Evolutionary conservation across 1,139 yeast genomes (phyloP).

Genomic region (Saccharomyces hybrid): DNA sequence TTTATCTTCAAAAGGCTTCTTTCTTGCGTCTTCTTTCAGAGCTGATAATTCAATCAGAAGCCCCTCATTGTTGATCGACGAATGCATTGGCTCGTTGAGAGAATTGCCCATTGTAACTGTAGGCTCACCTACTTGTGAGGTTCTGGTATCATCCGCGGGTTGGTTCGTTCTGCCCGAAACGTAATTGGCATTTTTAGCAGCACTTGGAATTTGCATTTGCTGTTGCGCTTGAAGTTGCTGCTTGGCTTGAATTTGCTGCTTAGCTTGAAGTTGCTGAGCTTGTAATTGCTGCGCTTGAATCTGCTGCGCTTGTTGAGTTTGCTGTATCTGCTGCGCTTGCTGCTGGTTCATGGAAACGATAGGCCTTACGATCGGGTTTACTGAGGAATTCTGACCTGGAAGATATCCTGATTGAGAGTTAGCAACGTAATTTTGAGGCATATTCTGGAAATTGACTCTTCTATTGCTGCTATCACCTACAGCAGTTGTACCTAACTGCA

Average conservation of each 20-base stretch:
- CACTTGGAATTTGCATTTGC: background rate
- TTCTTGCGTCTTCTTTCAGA: constrained; percentile 5
- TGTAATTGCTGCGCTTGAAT: background rate
- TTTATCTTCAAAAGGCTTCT: background rate
- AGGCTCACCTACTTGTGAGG: background rate
- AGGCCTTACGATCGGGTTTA: background rate
- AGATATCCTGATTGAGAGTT: background rate
- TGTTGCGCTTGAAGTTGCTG: background rate
- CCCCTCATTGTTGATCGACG: constrained; percentile 6
- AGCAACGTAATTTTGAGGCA: background rate
- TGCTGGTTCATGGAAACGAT: background rate
- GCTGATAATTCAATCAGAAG: constrained; percentile 13
- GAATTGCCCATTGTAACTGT: background rate
- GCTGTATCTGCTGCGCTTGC: background rate
- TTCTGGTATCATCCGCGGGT: background rate
- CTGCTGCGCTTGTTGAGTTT: background rate
- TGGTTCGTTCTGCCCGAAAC: background rate
- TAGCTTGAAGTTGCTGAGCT: background rate
- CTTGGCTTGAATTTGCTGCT: background rate
- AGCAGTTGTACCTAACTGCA: background rate
- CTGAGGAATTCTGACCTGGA: background rate
- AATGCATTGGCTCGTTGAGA: background rate
- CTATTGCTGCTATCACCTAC: background rate
- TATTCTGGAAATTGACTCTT: constrained; percentile 8
- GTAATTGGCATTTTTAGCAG: background rate